These are phyloP conservation scores for Psidium guajava DNA, from an alignment of 345 rosid genomes.

Conservation along the genomic window DNA sequence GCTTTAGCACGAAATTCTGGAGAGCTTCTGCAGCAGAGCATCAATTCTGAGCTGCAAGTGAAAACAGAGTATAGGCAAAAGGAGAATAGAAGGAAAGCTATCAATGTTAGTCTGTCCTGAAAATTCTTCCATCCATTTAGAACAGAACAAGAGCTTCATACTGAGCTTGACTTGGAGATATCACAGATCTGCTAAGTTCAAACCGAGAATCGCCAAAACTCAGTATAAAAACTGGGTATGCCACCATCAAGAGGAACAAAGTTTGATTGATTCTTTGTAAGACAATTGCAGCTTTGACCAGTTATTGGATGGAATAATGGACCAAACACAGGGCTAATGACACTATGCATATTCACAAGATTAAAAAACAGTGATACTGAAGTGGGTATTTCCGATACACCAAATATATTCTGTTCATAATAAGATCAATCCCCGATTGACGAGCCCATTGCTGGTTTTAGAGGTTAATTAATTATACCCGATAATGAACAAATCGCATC, in stretches of 20 bases:
- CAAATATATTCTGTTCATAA: not conserved
- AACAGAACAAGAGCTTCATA: not conserved
- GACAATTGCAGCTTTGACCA: not conserved
- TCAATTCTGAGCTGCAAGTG: not conserved
- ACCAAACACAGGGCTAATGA: not conserved
- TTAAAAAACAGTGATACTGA: not conserved
- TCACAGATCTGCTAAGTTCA: not conserved
- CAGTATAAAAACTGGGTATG: not conserved
- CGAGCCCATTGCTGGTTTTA: not conserved
- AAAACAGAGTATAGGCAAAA: not conserved
- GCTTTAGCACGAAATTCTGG: not conserved
- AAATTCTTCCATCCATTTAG: not conserved
- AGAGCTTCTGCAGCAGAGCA: not conserved
- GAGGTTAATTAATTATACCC: not conserved
- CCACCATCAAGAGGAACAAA: not conserved
- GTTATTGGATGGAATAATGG: not conserved
- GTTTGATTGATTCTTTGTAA: not conserved
- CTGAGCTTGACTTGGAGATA: not conserved
- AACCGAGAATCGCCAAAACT: not conserved
- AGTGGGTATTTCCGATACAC: not conserved
- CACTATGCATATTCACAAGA: not conserved
- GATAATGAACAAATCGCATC: no score
- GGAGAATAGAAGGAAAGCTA: not conserved
- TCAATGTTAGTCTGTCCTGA: not conserved
- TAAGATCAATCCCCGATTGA: not conserved